phyloP scores from a whole-genome alignment of 805 yeast genomes.

The Kluyveromyces siamensis region DNA sequence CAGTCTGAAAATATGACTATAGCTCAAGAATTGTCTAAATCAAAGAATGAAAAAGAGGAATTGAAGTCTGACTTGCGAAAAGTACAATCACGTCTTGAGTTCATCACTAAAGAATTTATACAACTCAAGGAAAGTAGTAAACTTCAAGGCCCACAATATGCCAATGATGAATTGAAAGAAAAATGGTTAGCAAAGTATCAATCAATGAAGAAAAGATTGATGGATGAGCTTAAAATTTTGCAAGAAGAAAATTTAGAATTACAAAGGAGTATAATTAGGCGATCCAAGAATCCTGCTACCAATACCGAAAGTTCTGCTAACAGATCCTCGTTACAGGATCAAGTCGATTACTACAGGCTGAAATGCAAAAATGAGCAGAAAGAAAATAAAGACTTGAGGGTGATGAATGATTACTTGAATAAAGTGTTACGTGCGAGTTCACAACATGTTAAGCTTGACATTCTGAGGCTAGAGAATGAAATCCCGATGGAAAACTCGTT shows the following conservation, averaged over 20 bases:
- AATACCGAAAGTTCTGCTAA: conserved; percentile 6
- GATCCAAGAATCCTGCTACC: conserved; percentile 6
- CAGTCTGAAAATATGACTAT: conserved; percentile 8
- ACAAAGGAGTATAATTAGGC: conserved; percentile 11
- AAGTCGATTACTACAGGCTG: conserved; percentile 22
- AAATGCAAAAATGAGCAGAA: conserved; percentile 24
- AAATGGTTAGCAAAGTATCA: conserved; percentile 12
- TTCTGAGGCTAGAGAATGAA: conserved; percentile 19
- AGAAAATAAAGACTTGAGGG: conserved; percentile 24
- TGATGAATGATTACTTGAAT: conserved; percentile 26
- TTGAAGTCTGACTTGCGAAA: conserved; percentile 25
- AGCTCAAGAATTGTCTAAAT: conserved; percentile 16
- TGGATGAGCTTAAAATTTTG: conserved; percentile 15
- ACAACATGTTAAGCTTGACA: conserved; percentile 21
- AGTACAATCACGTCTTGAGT: conserved; percentile 24
- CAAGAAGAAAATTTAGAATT: conserved; percentile 21
- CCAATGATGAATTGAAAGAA: conserved; percentile 2
- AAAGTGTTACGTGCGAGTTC: conserved; percentile 24
- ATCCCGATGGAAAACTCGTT: conserved; percentile 1
- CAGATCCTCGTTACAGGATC: conserved; percentile 10
- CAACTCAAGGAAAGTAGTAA: conserved; percentile 9
- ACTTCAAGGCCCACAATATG: not conserved
- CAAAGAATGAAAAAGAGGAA: conserved; percentile 18
- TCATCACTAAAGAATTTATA: conserved; percentile 17
- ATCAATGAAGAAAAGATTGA: conserved; percentile 14